Evolutionary conservation across 148 eudicot genomes (phyloP).

Genomic region (Pharnaceum exiguum): DNA sequence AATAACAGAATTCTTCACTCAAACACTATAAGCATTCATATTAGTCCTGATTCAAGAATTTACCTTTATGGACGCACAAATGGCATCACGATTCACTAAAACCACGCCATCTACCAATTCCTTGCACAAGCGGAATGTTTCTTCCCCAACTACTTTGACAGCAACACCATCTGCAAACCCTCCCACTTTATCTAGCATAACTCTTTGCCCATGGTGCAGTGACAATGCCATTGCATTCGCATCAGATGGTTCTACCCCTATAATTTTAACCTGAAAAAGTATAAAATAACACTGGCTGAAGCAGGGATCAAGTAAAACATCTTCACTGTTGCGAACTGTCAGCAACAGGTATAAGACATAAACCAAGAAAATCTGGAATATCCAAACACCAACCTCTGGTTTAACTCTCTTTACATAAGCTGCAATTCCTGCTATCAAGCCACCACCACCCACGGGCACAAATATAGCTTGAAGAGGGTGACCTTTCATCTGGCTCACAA

Average conservation of each 20-base stretch:
- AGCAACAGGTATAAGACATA: no score
- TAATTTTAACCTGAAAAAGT: conserved; percentile 60
- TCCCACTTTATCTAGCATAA: conserved; percentile 87
- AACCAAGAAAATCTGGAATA: neutral
- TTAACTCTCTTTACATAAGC: conserved; percentile 85
- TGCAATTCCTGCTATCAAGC: conserved; percentile 95
- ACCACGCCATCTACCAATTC: conserved; percentile 90
- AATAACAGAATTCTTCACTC: neutral
- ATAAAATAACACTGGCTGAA: neutral
- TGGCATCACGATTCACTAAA: conserved; percentile 96
- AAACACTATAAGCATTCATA: neutral
- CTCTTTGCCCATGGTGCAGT: conserved; percentile 73
- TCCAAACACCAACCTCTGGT: conserved; percentile 56
- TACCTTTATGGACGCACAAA: conserved; percentile 98
- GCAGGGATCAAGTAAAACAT: neutral
- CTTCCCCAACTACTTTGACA: conserved; percentile 93
- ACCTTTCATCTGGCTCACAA: conserved; percentile 60
- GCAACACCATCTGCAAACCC: conserved; percentile 99
- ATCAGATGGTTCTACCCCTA: conserved; percentile 93
- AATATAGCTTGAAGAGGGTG: conserved; percentile 79
- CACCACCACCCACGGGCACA: conserved; percentile 98
- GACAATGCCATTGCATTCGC: conserved; percentile 99
- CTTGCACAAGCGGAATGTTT: conserved; percentile 76
- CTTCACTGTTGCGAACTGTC: no score
- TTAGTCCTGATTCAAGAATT: neutral